Evolutionary conservation across 495 filamentous ascomycete genomes (phyloP), one percentile per base, ranked within the genome.

Genomic region (Filosporella fistucella): DNA sequence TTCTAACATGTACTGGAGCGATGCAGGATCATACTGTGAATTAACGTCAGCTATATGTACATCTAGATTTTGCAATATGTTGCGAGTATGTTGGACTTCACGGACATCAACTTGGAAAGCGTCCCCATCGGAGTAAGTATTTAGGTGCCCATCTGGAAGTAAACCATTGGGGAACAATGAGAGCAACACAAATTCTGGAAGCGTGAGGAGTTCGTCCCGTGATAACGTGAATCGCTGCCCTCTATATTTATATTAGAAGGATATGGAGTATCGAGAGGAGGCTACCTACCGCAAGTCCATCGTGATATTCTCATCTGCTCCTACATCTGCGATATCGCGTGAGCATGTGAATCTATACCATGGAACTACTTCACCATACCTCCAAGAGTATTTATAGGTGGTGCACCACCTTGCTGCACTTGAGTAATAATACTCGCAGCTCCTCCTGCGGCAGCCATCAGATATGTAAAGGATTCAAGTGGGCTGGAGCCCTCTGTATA

Each of bases 351-450:
- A 52, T 12, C 11, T 41, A 13, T 7, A 29, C 18, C 26, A 33
- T 6, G 23, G 12, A 33, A 14, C 30, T 21, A 25, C 8, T 35
- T 17, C 16, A 41, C 42, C 80, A 53, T 78, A 91, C 91, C 91
- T 78, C 87, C 88, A 48, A 96, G 69, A 45, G 84, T 84, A 64
- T 91, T 94, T 45, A 95, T 83, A 12, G 88, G 85, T 54, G 89
- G 88, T 18, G 77, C 76, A 47, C 86, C 91, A 53, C 85, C 83
- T 66, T 96, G 93, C 59, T 93, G 88, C 45, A 98, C 93, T 71
- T 98, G 93, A 67, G 93, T 98, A 68, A 98, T 91, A 62, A 98
- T 95, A 80, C 91, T 96, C 69, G 91, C 84, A 55, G 90, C 88
- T 67, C 90, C 93, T 75, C 89, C 91, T 67, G 91, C 89, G 62